Percentiles rank a stretch among this genome's conserved stretches.
Conservation (phyloP, 352 stramenopile species). For the Phytophthora quininea region DNA sequence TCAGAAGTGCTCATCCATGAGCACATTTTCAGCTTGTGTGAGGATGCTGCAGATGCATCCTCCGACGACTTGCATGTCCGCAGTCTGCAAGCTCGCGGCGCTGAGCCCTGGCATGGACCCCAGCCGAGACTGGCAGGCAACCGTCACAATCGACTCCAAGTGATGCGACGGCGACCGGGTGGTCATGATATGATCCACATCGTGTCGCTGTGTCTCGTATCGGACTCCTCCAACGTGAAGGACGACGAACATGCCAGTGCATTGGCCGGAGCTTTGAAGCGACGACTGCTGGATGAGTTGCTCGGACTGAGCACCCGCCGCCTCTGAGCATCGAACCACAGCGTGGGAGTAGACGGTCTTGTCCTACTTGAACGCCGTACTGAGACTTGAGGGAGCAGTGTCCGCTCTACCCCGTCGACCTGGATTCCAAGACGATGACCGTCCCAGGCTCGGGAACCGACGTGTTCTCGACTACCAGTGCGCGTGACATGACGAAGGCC, state of each 20-base stretch:
- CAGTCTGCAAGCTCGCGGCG: not conserved
- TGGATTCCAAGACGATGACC: constrained; percentile 33
- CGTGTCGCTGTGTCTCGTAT: not conserved
- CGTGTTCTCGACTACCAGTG: constrained; percentile 28
- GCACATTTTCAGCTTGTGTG: constrained; percentile 6
- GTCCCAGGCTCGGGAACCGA: constrained; percentile 43
- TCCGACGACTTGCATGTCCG: not conserved
- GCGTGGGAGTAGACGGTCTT: not conserved
- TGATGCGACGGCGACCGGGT: not conserved
- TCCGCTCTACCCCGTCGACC: constrained; percentile 25
- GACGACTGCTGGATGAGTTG: not conserved
- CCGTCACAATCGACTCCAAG: constrained; percentile 1
- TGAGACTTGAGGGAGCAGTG: not conserved
- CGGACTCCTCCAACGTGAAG: not conserved
- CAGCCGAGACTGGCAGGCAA: constrained; percentile 2
- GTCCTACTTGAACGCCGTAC: not conserved
- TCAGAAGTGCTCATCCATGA: not conserved
- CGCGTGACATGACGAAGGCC: constrained; percentile 29
- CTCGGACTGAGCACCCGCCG: not conserved
- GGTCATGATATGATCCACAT: constrained; percentile 12
- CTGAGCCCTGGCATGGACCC: not conserved
- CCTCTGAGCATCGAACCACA: not conserved
- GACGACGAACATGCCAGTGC: constrained; percentile 15
- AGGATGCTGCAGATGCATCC: constrained; percentile 2
- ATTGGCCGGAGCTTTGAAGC: not conserved